These are phyloP conservation scores for Colletotrichum neosansevieriae DNA, from an alignment of 2,329 filamentous ascomycete species.

Conservation along the genomic window DNA sequence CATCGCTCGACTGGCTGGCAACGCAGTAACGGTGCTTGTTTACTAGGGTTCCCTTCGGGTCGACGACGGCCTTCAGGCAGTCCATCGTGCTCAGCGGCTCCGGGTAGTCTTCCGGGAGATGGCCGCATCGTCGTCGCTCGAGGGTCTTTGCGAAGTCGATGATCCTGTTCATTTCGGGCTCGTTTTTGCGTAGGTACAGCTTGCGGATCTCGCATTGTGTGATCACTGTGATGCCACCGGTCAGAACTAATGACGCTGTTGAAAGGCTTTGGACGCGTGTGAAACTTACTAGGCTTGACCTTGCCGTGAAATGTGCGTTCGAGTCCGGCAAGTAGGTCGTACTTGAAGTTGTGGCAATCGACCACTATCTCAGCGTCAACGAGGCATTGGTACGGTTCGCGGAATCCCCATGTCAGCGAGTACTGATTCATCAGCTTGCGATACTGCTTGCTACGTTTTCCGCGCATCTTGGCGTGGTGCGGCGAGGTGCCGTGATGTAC, in stretches of 20 bases:
- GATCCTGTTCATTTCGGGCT: conserved; percentile 66
- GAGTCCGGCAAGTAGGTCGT: conserved; percentile 84
- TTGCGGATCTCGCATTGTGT: conserved; percentile 86
- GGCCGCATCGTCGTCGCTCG: conserved; percentile 81
- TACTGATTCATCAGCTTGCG: conserved; percentile 94
- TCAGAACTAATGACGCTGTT: not conserved
- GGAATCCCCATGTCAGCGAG: conserved; percentile 87
- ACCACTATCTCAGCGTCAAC: conserved; percentile 88
- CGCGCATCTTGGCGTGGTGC: conserved; percentile 55
- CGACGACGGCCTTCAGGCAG: conserved; percentile 81
- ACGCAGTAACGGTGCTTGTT: conserved; percentile 87
- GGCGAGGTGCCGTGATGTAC: conserved; percentile 12
- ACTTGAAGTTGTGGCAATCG: conserved; percentile 86
- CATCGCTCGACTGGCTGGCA: conserved; percentile 76
- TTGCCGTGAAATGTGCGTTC: conserved; percentile 88
- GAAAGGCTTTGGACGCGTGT: not conserved
- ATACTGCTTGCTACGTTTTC: conserved; percentile 65
- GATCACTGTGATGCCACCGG: conserved; percentile 66
- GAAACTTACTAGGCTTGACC: conserved; percentile 79
- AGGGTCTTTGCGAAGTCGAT: conserved; percentile 79
- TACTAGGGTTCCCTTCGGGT: conserved; percentile 76
- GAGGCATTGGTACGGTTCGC: conserved; percentile 93
- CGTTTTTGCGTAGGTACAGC: conserved; percentile 73
- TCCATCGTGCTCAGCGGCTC: conserved; percentile 77
- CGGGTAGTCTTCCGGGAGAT: conserved; percentile 78